These are phyloP conservation scores for Dendrocalamus sinicus DNA, from an alignment of 176 grass and related monocot genomes.

Conservation along the genomic window DNA sequence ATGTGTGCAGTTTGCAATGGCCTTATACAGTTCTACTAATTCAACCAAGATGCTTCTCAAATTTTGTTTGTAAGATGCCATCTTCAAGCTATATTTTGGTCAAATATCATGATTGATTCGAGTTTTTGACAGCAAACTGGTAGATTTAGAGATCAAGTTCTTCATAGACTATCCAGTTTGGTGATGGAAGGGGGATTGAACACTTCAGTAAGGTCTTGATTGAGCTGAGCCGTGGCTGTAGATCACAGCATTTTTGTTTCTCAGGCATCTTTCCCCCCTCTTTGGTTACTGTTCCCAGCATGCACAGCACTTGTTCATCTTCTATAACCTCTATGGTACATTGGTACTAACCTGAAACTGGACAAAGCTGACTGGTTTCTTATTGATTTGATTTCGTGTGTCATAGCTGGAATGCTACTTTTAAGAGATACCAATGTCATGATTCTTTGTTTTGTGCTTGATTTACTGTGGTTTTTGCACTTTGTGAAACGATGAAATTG, in stretches of 20 bases:
- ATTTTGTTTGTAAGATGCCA: background rate
- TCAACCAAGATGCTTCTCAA: conserved; percentile 11
- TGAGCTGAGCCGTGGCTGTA: background rate
- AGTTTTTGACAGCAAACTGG: background rate
- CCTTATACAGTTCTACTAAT: background rate
- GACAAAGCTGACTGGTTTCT: conserved; percentile 5
- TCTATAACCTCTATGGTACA: background rate
- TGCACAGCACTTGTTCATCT: background rate
- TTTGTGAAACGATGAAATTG: background rate
- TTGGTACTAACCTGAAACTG: background rate
- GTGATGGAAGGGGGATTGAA: background rate
- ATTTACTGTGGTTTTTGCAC: background rate
- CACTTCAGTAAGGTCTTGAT: conserved; percentile 5
- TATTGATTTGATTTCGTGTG: background rate
- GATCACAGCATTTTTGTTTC: background rate
- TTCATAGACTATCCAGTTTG: background rate
- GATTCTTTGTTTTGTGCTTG: conserved; percentile 29
- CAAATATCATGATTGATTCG: background rate
- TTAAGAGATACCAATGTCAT: background rate
- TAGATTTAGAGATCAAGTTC: background rate
- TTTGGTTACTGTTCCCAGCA: background rate
- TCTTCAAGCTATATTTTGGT: conserved; percentile 15
- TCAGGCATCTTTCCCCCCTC: background rate
- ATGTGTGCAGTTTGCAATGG: background rate
- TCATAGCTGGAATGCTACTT: conserved; percentile 24